phyloP scores from a whole-genome alignment of 2,329 filamentous ascomycete species.

The Ophiostoma sp. region DNA sequence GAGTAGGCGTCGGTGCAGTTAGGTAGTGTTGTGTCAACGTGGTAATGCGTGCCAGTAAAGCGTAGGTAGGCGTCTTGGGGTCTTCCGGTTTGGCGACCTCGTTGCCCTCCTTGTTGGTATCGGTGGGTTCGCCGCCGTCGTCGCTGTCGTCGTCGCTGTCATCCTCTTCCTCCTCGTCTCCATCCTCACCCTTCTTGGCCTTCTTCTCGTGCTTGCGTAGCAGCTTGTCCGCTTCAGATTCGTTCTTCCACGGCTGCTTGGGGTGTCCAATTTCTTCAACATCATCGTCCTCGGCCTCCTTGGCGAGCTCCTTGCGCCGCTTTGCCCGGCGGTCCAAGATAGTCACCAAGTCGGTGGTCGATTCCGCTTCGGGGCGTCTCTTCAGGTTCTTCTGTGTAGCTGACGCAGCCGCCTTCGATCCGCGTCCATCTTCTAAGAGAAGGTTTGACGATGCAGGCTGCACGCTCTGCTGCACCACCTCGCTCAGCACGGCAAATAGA shows the following conservation, averaged over 20 bases:
- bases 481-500: conserved; percentile 78
- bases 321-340: conserved; percentile 31
- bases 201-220: conserved; percentile 23
- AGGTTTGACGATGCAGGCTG: conserved; percentile 51
- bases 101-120: conserved; percentile 33
- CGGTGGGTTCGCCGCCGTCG: conserved; percentile 39
- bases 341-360: conserved; percentile 21
- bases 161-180: conserved; percentile 33
- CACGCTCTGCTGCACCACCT: conserved; percentile 79
- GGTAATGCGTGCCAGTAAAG: conserved; percentile 78
- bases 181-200: conserved; percentile 35
- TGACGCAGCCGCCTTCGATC: too few relatives aligned
- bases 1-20: conserved; percentile 75
- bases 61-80: conserved; percentile 71
- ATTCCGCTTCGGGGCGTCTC: not conserved
- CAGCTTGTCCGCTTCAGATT: conserved; percentile 34
- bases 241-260: conserved; percentile 39
- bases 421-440: conserved; percentile 46
- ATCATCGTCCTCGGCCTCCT: conserved; percentile 29
- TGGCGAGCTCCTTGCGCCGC: conserved; percentile 30
- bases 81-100: conserved; percentile 44
- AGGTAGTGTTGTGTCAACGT: conserved; percentile 87
- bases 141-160: conserved; percentile 36
- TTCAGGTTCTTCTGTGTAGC: conserved; percentile 22
- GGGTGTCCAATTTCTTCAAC: conserved; percentile 40